Percentiles rank a stretch among this genome's conserved stretches.
Evolutionary conservation across 805 yeast species (phyloP).

Genomic region (Pichia manshurica): DNA sequence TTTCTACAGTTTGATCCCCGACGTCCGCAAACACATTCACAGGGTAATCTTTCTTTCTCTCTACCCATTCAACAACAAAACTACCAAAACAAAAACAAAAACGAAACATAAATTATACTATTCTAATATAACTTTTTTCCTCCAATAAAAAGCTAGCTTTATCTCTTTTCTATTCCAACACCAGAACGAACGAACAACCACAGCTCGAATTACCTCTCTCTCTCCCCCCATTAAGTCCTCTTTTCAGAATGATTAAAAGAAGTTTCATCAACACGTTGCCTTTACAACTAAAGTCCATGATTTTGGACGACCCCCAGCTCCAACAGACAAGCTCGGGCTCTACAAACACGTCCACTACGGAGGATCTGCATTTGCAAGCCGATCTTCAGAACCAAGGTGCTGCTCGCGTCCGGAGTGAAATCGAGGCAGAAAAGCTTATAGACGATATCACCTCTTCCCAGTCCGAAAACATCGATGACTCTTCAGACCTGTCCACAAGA

Average conservation of each 20-base stretch:
- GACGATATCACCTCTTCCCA: not conserved
- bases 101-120: no score
- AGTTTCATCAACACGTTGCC: conserved; percentile 19
- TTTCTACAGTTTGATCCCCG: no score
- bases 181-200: no score
- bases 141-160: conserved; percentile 1
- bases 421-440: not conserved
- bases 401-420: no score
- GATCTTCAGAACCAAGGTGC: no score
- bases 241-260: conserved; percentile 18
- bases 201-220: no score
- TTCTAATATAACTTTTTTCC: no score
- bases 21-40: no score
- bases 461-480: not conserved
- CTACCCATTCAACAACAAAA: no score
- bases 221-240: not conserved
- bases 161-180: not conserved
- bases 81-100: no score
- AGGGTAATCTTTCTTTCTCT: no score
- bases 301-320: conserved; percentile 6
- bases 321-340: not conserved
- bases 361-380: no score
- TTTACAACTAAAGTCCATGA: conserved; percentile 13
- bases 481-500: not conserved
- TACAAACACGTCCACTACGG: not conserved